Evolutionary conservation across 208 protist species (phyloP).

Genomic region (Plasmodiophora brassicae): DNA sequence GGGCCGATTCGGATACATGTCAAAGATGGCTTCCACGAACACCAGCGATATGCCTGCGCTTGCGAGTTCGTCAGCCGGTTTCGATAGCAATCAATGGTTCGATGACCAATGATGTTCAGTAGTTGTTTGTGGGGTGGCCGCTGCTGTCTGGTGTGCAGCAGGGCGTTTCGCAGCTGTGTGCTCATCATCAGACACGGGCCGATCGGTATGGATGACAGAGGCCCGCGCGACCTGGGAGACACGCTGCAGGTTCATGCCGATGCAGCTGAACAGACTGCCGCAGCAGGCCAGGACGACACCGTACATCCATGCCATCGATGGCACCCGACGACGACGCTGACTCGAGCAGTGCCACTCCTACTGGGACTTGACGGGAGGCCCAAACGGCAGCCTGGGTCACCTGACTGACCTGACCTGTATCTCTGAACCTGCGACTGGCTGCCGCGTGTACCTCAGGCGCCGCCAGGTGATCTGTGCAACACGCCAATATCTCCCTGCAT

Average conservation of each 20-base stretch:
- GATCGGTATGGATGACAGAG: neutral
- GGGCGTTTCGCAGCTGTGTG: neutral
- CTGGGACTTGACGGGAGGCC: too few relatives aligned
- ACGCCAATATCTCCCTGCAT: too few relatives aligned
- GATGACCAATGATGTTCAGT: neutral
- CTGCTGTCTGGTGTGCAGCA: neutral
- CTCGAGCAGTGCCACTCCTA: too few relatives aligned
- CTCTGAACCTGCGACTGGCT: too few relatives aligned
- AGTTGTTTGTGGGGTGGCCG: neutral
- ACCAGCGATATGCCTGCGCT: neutral
- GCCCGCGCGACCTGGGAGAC: neutral
- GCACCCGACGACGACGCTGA: too few relatives aligned
- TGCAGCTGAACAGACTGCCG: neutral
- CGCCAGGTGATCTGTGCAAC: too few relatives aligned
- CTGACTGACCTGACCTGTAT: too few relatives aligned
- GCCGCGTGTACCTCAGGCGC: too few relatives aligned
- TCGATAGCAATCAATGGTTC: neutral
- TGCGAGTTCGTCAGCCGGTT: too few relatives aligned
- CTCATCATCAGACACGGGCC: too few relatives aligned
- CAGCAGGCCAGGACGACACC: neutral
- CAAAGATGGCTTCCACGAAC: neutral
- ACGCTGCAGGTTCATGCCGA: neutral
- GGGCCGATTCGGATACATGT: neutral
- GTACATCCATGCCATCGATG: neutral
- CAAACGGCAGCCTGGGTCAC: too few relatives aligned